phyloP scores from a whole-genome alignment of 2,329 filamentous ascomycete species.

The Diaporthe eres region DNA sequence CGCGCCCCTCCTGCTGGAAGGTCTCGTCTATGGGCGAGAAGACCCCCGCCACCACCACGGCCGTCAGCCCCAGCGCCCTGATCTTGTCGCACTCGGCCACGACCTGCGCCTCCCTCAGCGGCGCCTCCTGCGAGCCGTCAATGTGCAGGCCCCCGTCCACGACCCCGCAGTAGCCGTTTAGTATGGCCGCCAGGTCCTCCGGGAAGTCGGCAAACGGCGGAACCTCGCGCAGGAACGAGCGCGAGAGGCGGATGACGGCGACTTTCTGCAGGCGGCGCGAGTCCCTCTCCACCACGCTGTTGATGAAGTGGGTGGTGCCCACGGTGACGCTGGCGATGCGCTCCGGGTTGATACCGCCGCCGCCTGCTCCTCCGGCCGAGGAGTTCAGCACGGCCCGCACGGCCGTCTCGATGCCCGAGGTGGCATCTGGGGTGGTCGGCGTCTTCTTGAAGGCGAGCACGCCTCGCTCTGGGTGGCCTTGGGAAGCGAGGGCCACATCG shows the following conservation, averaged over 20 bases:
- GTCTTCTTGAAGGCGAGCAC: constrained; percentile 43
- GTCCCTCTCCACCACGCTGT: constrained; percentile 45
- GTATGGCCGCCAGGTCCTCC: constrained; percentile 53
- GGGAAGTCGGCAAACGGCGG: constrained; percentile 59
- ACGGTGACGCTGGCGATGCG: constrained; percentile 42
- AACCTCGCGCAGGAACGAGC: constrained; percentile 53
- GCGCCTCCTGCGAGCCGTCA: constrained; percentile 55
- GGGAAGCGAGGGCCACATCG: constrained; percentile 44
- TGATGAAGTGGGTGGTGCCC: constrained; percentile 47
- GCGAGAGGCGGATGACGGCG: constrained; percentile 51
- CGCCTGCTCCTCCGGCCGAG: not conserved
- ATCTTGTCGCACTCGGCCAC: constrained; percentile 43
- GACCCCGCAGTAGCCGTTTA: constrained; percentile 49
- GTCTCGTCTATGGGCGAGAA: constrained; percentile 71
- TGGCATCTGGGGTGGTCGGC: constrained; percentile 43
- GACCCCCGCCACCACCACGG: constrained; percentile 69
- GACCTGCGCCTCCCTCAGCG: constrained; percentile 57
- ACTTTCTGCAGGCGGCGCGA: constrained; percentile 47
- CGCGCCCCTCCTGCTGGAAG: constrained; percentile 65
- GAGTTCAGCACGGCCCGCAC: constrained; percentile 39
- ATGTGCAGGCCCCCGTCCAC: constrained; percentile 60
- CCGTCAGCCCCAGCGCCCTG: constrained; percentile 48
- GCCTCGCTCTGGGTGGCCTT: constrained; percentile 50
- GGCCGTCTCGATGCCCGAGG: constrained; percentile 43
- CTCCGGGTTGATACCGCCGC: constrained; percentile 22